A percentile compares a stretch with the other conserved stretches of the same genome.
phyloP scores from a whole-genome alignment of 2,329 filamentous ascomycete genomes.

The Metarhizium humberi region DNA sequence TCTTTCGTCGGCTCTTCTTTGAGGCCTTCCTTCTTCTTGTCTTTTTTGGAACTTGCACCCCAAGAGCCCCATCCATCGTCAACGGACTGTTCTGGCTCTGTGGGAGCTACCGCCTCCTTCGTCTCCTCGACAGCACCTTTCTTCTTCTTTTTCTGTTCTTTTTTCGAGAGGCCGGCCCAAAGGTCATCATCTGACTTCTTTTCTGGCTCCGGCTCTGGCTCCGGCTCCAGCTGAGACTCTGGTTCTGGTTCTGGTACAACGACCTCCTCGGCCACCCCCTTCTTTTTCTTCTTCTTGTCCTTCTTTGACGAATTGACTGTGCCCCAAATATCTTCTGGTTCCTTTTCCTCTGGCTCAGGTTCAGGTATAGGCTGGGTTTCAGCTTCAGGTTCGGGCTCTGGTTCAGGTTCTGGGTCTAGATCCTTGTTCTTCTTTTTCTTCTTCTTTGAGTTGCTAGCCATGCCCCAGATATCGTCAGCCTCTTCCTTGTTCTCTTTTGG shows the following conservation, averaged over 20 bases:
- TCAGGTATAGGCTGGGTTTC: conserved; percentile 2
- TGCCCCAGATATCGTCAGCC: conserved; percentile 17
- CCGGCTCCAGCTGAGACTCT: conserved; percentile 7
- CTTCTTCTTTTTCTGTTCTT: conserved; percentile 14
- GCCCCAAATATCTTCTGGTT: conserved; percentile 20
- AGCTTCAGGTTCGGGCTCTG: background rate
- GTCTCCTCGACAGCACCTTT: conserved; percentile 11
- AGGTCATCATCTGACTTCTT: conserved; percentile 9
- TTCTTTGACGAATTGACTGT: conserved; percentile 16
- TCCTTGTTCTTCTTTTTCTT: conserved; percentile 15
- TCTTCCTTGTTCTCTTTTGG: conserved; percentile 12
- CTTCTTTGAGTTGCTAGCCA: conserved; percentile 10
- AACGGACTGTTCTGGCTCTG: background rate
- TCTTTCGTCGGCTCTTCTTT: conserved; percentile 10
- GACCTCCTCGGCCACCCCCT: conserved; percentile 11
- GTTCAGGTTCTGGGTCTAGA: background rate
- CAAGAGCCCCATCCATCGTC: conserved; percentile 16
- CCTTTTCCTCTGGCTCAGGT: conserved; percentile 18
- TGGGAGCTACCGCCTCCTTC: conserved; percentile 7
- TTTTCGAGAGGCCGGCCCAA: conserved; percentile 5
- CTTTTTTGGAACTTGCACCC: conserved; percentile 19
- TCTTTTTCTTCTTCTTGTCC: conserved; percentile 19
- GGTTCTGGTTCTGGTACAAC: conserved; percentile 12
- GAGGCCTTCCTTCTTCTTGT: conserved; percentile 13
- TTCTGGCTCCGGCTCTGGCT: conserved; percentile 8